phyloP scores from a whole-genome alignment of 2,329 filamentous ascomycete species.

The Alternaria triticimaculans region DNA sequence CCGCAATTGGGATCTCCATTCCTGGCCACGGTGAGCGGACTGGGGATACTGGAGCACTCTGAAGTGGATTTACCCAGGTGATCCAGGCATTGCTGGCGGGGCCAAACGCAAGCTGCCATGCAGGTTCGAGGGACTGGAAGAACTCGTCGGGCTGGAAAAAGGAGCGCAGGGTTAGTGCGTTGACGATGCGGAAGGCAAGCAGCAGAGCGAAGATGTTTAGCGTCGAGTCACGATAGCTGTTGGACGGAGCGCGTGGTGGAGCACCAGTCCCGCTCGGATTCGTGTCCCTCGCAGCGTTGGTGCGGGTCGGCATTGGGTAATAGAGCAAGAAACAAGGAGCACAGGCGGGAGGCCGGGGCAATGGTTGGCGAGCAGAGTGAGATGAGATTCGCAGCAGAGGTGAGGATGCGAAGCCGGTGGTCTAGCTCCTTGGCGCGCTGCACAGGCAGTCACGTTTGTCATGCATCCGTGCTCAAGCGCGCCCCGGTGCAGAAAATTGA shows the following conservation, averaged over 20 bases:
- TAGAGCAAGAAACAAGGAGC: constrained; percentile 25
- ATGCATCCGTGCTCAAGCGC: constrained; percentile 32
- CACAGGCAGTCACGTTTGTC: constrained; percentile 23
- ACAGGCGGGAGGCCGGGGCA: constrained; percentile 27
- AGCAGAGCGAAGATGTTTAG: constrained; percentile 45
- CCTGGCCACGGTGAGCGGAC: constrained; percentile 62
- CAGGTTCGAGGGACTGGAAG: constrained; percentile 93
- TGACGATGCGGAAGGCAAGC: constrained; percentile 76
- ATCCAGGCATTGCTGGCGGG: constrained; percentile 81
- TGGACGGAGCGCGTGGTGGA: constrained; percentile 24
- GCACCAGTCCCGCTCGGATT: constrained; percentile 29
- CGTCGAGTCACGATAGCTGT: constrained; percentile 43
- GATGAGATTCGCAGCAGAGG: constrained; percentile 23
- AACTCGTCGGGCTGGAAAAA: constrained; percentile 99
- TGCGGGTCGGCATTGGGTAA: constrained; percentile 40
- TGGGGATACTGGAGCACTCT: constrained; percentile 8
- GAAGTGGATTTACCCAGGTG: constrained; percentile 76
- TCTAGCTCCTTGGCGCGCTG: constrained; percentile 27
- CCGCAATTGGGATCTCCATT: constrained; percentile 88
- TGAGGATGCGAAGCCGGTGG: constrained; percentile 29
- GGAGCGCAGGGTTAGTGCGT: constrained; percentile 78
- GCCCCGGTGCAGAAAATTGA: constrained; percentile 33
- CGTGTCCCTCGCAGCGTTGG: constrained; percentile 42
- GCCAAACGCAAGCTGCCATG: constrained; percentile 89
- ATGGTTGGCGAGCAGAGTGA: constrained; percentile 27